phyloP scores from a whole-genome alignment of 2,329 filamentous ascomycete species.

The Neoascochyta sp. region DNA sequence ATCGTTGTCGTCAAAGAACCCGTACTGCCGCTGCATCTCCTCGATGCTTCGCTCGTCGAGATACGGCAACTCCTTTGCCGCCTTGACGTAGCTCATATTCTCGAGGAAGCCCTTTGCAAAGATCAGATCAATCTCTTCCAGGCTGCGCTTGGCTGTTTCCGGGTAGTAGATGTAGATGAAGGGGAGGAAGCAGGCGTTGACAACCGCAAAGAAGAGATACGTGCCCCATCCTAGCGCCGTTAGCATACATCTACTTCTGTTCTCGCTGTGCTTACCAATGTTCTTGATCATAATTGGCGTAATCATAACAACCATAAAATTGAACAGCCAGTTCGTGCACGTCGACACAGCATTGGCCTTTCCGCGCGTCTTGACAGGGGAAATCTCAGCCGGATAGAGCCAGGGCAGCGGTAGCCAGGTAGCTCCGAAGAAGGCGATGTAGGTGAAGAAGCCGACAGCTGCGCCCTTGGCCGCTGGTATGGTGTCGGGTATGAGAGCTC shows the following conservation, averaged over 20 bases:
- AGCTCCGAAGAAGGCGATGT: slow-evolving; percentile 64
- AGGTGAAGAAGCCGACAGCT: slow-evolving; percentile 61
- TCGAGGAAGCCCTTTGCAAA: slow-evolving; percentile 46
- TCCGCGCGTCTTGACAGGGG: slow-evolving; percentile 51
- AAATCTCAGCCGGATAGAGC: slow-evolving; percentile 50
- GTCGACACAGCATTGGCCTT: slow-evolving; percentile 54
- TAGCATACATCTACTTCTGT: neutral
- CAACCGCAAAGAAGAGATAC: slow-evolving; percentile 47
- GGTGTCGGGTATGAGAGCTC: slow-evolving; percentile 35
- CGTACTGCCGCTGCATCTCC: slow-evolving; percentile 42
- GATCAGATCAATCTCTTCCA: slow-evolving; percentile 51
- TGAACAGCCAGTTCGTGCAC: slow-evolving; percentile 53
- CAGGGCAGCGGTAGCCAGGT: slow-evolving; percentile 62
- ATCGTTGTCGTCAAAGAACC: slow-evolving; percentile 29
- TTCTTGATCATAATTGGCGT: slow-evolving; percentile 35
- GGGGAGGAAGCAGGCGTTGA: slow-evolving; percentile 51
- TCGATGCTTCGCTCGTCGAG: slow-evolving; percentile 53
- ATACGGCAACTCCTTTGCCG: slow-evolving; percentile 55
- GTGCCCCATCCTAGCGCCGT: slow-evolving; percentile 26
- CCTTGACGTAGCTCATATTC: slow-evolving; percentile 58
- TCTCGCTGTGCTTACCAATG: slow-evolving; percentile 22
- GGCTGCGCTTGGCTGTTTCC: slow-evolving; percentile 47
- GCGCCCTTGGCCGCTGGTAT: slow-evolving; percentile 42
- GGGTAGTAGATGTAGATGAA: slow-evolving; percentile 54
- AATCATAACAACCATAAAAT: slow-evolving; percentile 42